A percentile compares a stretch with the other conserved stretches of the same genome.
Evolutionary conservation across 441 rosid species (phyloP).

Genomic region (Euphorbia schlechtendalii): DNA sequence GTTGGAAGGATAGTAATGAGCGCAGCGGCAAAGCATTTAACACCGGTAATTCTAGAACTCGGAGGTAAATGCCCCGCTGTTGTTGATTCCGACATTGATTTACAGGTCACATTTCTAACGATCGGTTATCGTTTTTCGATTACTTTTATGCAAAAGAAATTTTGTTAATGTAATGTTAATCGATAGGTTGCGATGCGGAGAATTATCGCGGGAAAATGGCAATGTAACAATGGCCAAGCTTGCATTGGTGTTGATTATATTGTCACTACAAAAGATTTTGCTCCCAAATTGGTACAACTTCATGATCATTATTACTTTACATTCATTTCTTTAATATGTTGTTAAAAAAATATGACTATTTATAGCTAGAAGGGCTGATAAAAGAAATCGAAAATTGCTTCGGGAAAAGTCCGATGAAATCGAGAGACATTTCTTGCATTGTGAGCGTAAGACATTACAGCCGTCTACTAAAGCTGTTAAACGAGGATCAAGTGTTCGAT

Average conservation of each 20-base stretch:
- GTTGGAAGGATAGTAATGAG: constrained; percentile 56
- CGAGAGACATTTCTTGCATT: constrained; percentile 68
- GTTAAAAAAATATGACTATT: too few species aligned
- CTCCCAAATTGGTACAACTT: constrained; percentile 40
- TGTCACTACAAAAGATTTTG: constrained; percentile 46
- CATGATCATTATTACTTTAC: too few species aligned
- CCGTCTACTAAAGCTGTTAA: constrained; percentile 57
- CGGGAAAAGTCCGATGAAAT: constrained; percentile 67
- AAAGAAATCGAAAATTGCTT: constrained; percentile 49
- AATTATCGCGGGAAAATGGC: constrained; percentile 58
- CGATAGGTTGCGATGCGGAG: constrained; percentile 45
- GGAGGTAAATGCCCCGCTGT: constrained; percentile 68
- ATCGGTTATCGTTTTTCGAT: too few species aligned
- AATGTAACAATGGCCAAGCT: constrained; percentile 52
- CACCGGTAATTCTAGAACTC: constrained; percentile 57
- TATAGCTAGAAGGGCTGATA: constrained; percentile 54
- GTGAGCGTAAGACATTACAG: constrained; percentile 57
- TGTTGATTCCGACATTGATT: constrained; percentile 41
- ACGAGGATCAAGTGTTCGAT: constrained; percentile 55
- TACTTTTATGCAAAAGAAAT: too few species aligned
- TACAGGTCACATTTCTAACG: constrained; percentile 32
- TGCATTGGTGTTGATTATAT: constrained; percentile 53
- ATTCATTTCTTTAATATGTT: too few species aligned
- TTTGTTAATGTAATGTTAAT: too few species aligned
- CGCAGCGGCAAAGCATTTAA: constrained; percentile 68